Conservation (phyloP, 2,329 filamentous ascomycete species). For the Talaromyces sp. region DNA sequence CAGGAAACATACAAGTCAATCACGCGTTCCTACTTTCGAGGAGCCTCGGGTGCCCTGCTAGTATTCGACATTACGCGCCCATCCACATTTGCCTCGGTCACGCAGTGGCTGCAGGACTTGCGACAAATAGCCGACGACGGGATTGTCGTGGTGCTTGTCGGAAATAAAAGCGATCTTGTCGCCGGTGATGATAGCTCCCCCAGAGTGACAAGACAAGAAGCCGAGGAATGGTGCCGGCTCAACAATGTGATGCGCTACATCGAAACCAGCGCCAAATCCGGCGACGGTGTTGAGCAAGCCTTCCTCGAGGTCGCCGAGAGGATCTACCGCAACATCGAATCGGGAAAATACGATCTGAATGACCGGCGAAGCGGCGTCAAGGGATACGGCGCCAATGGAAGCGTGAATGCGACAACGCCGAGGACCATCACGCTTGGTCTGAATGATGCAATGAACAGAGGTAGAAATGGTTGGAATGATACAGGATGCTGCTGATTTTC, state of each 20-base stretch:
- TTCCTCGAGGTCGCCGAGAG: slow-evolving; percentile 91
- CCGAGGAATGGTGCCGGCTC: slow-evolving; percentile 78
- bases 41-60: slow-evolving; percentile 70
- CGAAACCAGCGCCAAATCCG: slow-evolving; percentile 93
- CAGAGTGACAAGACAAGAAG: slow-evolving; percentile 78
- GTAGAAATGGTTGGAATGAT: slow-evolving; percentile 31
- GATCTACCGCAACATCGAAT: slow-evolving; percentile 96
- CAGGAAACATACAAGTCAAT: slow-evolving; percentile 98
- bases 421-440: slow-evolving; percentile 42
- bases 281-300: slow-evolving; percentile 87
- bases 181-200: slow-evolving; percentile 22
- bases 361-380: slow-evolving; percentile 91
- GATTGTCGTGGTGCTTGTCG: slow-evolving; percentile 90
- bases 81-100: slow-evolving; percentile 80
- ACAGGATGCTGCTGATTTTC: slow-evolving; percentile 34
- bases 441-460: slow-evolving; percentile 44
- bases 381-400: slow-evolving; percentile 44
- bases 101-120: slow-evolving; percentile 89
- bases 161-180: slow-evolving; percentile 84
- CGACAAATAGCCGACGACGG: slow-evolving; percentile 92
- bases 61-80: slow-evolving; percentile 92
- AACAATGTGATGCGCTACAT: slow-evolving; percentile 92
- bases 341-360: slow-evolving; percentile 89
- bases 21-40: slow-evolving; percentile 88
- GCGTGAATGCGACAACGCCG: slow-evolving; percentile 29